These are phyloP conservation scores for Candida pseudocylindracea DNA, from an alignment of 1,139 yeast species.

Conservation along the genomic window DNA sequence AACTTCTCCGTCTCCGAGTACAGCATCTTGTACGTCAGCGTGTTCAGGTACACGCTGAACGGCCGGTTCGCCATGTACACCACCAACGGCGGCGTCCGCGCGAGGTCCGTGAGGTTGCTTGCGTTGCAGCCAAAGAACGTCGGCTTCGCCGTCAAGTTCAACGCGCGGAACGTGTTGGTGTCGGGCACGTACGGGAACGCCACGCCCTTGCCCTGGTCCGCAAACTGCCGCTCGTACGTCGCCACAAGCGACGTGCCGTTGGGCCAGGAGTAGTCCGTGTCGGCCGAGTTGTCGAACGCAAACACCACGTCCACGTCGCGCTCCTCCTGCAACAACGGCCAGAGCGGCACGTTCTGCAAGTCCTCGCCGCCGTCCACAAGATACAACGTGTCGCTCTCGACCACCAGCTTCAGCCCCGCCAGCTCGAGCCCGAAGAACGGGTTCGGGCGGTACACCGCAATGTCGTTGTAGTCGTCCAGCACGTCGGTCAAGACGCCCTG, in stretches of 20 bases:
- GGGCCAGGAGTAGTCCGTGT: slow-evolving; percentile 49
- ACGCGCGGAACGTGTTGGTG: slow-evolving; percentile 21
- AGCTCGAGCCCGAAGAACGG: slow-evolving; percentile 10
- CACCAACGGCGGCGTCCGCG: slow-evolving; percentile 41
- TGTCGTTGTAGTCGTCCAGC: slow-evolving; percentile 11
- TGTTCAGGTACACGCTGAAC: slow-evolving; percentile 42
- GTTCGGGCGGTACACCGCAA: slow-evolving; percentile 18
- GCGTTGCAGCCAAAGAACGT: slow-evolving; percentile 78
- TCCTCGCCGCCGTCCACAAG: slow-evolving; percentile 90
- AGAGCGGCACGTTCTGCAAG: slow-evolving; percentile 53
- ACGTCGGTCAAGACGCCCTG: slow-evolving; percentile 8
- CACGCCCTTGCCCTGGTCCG: slow-evolving; percentile 13
- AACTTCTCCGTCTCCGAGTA: slow-evolving; percentile 36
- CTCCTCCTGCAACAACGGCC: slow-evolving; percentile 49
- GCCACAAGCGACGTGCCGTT: slow-evolving; percentile 48
- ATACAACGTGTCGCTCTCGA: slow-evolving; percentile 19
- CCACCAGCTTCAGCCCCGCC: slow-evolving; percentile 7
- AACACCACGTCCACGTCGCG: slow-evolving; percentile 61
- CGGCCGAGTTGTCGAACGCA: slow-evolving; percentile 78
- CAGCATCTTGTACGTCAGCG: slow-evolving; percentile 46
- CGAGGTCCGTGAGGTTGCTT: slow-evolving; percentile 28
- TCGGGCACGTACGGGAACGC: slow-evolving; percentile 23
- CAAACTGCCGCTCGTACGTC: slow-evolving; percentile 27
- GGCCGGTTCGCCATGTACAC: slow-evolving; percentile 68
- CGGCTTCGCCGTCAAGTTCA: slow-evolving; percentile 43